Conservation (phyloP, 306 rosid species). For the Alnus rubra region DNA sequence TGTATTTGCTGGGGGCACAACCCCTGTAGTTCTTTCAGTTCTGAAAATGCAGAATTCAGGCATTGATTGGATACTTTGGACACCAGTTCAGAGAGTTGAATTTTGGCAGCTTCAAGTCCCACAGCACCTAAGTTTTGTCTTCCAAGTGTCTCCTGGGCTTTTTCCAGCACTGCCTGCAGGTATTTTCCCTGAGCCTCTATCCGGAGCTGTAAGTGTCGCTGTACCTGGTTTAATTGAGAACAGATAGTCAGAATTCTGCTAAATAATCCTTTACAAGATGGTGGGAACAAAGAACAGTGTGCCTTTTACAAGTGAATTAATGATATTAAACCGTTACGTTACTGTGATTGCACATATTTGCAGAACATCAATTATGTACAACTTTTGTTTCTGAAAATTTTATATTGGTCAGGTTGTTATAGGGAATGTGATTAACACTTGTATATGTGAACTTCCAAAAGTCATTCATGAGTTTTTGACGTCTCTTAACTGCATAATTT, state of each 20-base stretch:
- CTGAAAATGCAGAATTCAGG: conserved; percentile 66
- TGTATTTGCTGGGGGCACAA: conserved; percentile 45
- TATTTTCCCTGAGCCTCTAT: conserved; percentile 96
- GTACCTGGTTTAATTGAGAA: conserved; percentile 56
- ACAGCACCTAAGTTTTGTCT: conserved; percentile 52
- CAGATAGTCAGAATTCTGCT: conserved; percentile 16
- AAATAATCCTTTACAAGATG: neutral
- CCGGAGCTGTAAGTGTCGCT: conserved; percentile 78
- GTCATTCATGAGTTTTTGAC: neutral
- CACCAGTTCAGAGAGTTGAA: conserved; percentile 83
- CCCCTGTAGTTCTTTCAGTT: conserved; percentile 57
- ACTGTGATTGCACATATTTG: neutral
- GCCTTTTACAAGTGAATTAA: neutral
- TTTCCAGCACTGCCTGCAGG: conserved; percentile 74
- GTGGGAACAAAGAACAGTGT: neutral
- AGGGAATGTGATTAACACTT: neutral
- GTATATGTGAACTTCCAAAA: neutral
- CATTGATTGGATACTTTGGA: conserved; percentile 87
- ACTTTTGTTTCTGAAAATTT: neutral
- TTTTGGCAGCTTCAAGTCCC: conserved; percentile 80
- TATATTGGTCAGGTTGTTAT: too few relatives aligned
- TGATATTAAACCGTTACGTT: neutral
- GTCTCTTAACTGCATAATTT: neutral
- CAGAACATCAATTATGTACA: neutral
- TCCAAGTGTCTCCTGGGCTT: conserved; percentile 86